Evolutionary conservation across 2,329 filamentous ascomycete species (phyloP), one percentile per base, ranked within the genome.

Genomic region (Sclerotinia glacialis): DNA sequence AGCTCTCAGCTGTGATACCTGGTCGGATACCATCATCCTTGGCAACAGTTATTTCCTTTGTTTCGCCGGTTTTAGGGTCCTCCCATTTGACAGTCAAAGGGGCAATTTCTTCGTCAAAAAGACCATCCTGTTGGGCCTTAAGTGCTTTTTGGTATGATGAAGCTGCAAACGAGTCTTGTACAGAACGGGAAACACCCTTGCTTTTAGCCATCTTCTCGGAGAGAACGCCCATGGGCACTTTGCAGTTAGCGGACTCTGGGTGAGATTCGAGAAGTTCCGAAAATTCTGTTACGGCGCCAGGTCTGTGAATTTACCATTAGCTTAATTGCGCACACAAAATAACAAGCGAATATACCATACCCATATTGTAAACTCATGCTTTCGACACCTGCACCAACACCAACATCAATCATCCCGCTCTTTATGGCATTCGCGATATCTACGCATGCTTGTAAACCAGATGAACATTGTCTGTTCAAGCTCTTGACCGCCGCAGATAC

Each of bases 151-250:
- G 89, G 84, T 96, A 98, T 50, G 92, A 96, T 3, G 83, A 80
- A n/a, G 94, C 94, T 18, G 95, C 95, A 78, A 98, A 99, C n/a
- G 86, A 86, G 78, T 99, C 95, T 80, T 98, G 95, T 63, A 85
- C 81, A 14, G 83, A 80, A 69, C 95, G 89, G 67, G 82, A 76
- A 76, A 98, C 86, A 67, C 84, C 83, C 74, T 89, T 87, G 77
- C 93, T 92, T 80, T 92, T 90, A 72, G 94, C 95, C 94, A 98
- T 97, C 76, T 94, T 80, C 80, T 99, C 95, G 37, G 92, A 97
- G 60, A 98, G 83, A 14, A 93, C 86, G 74, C 94, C 94, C 95
- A 98, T 98, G 78, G 93, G 89, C 3, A 98, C 94, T 82, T 96
- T 97, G 88, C 95, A 99, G 85, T 97, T 96, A 75, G 90, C 90